Conservation (phyloP, 2,329 filamentous ascomycete species). For the Lecanosticta acicola region DNA sequence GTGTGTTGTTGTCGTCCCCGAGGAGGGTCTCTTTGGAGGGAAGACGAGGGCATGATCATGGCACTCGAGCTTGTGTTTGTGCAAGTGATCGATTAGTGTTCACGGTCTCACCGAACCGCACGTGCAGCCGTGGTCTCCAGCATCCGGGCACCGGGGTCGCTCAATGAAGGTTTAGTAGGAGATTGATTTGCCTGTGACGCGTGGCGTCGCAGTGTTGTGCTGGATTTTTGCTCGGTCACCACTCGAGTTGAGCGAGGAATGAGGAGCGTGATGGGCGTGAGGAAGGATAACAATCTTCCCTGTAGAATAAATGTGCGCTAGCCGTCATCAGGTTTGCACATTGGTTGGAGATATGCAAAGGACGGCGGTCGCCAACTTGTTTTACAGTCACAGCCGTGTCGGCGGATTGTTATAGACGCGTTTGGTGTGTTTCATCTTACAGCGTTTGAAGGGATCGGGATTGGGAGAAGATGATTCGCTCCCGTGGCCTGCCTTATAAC, state of each 20-base stretch:
- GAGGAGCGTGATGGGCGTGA: no score
- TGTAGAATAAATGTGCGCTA: no score
- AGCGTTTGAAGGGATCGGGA: neutral
- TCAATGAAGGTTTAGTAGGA: neutral
- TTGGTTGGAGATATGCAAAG: neutral
- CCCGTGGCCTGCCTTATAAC: no score
- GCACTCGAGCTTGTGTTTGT: conserved; percentile 7
- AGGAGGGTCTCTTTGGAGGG: conserved; percentile 29
- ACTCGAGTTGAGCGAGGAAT: no score
- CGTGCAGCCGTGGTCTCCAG: neutral
- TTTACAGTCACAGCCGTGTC: neutral
- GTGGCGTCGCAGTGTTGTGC: neutral
- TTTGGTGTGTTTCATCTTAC: neutral
- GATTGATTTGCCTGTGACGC: neutral
- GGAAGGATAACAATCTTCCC: no score
- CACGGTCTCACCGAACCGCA: neutral
- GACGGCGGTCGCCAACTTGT: neutral
- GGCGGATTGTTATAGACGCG: neutral
- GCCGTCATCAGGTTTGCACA: neutral
- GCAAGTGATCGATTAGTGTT: neutral
- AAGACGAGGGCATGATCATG: neutral
- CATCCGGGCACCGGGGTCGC: neutral
- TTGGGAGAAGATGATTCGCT: neutral
- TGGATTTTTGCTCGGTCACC: no score
- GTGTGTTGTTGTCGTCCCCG: conserved; percentile 19